A percentile compares a stretch with the other conserved stretches of the same genome.
phyloP scores from a whole-genome alignment of 2,329 filamentous ascomycete species.

The Penicillium sp. region DNA sequence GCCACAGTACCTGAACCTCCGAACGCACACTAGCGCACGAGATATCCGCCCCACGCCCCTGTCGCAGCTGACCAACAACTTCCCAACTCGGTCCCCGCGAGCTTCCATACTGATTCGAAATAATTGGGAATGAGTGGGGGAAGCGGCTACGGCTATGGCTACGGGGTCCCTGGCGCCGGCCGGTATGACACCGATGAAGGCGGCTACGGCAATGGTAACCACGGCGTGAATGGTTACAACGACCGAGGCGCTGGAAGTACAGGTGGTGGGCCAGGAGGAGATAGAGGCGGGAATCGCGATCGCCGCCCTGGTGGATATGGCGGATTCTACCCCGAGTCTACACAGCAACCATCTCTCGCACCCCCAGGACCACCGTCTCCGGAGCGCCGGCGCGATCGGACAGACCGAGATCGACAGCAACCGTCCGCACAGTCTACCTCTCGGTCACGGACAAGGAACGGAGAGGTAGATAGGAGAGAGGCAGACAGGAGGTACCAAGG shows the following conservation, averaged over 20 bases:
- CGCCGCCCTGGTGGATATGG: constrained; percentile 48
- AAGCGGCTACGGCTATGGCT: constrained; percentile 40
- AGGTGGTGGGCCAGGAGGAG: constrained; percentile 12
- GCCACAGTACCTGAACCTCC: constrained; percentile 16
- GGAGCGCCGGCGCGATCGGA: constrained; percentile 35
- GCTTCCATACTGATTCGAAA: constrained; percentile 2
- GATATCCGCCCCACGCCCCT: constrained; percentile 15
- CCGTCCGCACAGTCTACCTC: constrained; percentile 30
- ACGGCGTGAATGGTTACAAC: constrained; percentile 37
- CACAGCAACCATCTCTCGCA: constrained; percentile 29
- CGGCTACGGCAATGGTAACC: constrained; percentile 32
- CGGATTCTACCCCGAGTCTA: constrained; percentile 41
- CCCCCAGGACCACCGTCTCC: constrained; percentile 30
- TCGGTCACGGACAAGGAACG: constrained; percentile 38
- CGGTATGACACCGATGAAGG: constrained; percentile 39
- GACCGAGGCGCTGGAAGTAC: constrained; percentile 19
- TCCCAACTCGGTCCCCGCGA: constrained; percentile 9
- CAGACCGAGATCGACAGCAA: constrained; percentile 32
- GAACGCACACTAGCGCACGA: background rate
- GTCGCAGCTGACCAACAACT: constrained; percentile 14
- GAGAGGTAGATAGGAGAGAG: constrained; percentile 29
- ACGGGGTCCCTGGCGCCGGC: constrained; percentile 38
- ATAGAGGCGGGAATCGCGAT: constrained; percentile 27
- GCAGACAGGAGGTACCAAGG: constrained; percentile 27
- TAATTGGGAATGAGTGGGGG: constrained; percentile 38